These are phyloP conservation scores for Eucalyptus viminalis DNA, from an alignment of 345 rosid genomes.

Conservation along the genomic window DNA sequence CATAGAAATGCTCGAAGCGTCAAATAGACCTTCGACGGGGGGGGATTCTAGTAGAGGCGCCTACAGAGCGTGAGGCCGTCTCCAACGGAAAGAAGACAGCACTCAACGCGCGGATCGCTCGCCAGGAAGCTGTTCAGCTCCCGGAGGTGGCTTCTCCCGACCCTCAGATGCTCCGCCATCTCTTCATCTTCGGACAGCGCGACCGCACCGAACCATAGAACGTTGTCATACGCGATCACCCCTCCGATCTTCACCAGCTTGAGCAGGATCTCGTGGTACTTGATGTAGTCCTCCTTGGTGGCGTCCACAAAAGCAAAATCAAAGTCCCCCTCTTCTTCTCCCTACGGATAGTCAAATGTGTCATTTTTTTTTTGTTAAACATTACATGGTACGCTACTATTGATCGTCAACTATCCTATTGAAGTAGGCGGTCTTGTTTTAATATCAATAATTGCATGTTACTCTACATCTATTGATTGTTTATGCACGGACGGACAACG, in stretches of 20 bases:
- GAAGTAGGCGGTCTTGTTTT: not conserved
- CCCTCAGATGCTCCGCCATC: not conserved
- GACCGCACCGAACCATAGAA: slow-evolving; percentile 9
- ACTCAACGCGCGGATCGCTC: slow-evolving; percentile 4
- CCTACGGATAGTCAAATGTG: not conserved
- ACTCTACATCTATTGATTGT: not conserved
- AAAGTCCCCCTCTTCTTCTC: not conserved
- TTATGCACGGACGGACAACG: not conserved
- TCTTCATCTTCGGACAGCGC: not conserved
- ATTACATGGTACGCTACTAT: not conserved
- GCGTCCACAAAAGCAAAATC: slow-evolving; percentile 25
- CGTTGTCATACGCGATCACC: slow-evolving; percentile 16
- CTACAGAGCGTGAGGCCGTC: slow-evolving; percentile 17
- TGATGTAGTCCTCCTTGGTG: slow-evolving; percentile 3
- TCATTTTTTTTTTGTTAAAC: not conserved
- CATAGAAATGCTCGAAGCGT: not conserved
- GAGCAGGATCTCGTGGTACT: slow-evolving; percentile 12
- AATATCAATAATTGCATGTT: not conserved
- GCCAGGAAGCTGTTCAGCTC: slow-evolving; percentile 9
- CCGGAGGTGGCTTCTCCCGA: not conserved
- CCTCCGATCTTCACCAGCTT: slow-evolving; percentile 22
- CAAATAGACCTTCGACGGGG: not conserved
- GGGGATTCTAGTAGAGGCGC: not conserved
- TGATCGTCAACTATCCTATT: not conserved
- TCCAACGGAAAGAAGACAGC: slow-evolving; percentile 11